phyloP scores from a whole-genome alignment of 257 asterid species.

The Catharanthus roseus region DNA sequence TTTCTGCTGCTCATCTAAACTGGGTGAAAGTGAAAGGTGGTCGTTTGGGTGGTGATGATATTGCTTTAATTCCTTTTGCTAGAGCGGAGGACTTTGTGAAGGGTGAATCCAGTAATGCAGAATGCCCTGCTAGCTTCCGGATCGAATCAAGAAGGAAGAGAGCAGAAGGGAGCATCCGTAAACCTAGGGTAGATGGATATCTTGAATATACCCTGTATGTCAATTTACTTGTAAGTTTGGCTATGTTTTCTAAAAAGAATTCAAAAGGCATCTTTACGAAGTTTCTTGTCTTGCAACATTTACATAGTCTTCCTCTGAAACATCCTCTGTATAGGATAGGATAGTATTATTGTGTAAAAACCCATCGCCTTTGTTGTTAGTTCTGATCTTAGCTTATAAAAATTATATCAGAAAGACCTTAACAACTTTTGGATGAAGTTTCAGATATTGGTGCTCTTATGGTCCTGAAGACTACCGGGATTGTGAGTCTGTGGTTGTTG shows the following conservation, averaged over 20 bases:
- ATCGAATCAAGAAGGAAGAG: slow-evolving; percentile 54
- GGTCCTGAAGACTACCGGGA: slow-evolving; percentile 59
- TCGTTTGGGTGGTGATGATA: slow-evolving; percentile 52
- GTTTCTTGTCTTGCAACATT: background rate
- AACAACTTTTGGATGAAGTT: slow-evolving; percentile 4
- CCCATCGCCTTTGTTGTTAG: background rate
- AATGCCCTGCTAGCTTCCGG: slow-evolving; percentile 47
- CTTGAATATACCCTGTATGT: slow-evolving; percentile 62
- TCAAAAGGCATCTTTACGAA: background rate
- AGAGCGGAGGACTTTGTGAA: slow-evolving; percentile 49
- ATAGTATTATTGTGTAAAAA: background rate
- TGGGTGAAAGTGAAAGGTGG: slow-evolving; percentile 61
- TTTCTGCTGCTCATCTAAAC: slow-evolving; percentile 44
- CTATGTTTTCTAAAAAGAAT: slow-evolving; percentile 5
- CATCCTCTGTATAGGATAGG: background rate
- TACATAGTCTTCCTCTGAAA: too few species aligned
- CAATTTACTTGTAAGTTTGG: slow-evolving; percentile 29
- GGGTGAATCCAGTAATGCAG: slow-evolving; percentile 48
- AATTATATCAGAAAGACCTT: background rate
- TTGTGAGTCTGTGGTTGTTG: slow-evolving; percentile 32
- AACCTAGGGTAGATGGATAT: slow-evolving; percentile 55
- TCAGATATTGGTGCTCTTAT: slow-evolving; percentile 53
- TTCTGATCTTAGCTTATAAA: background rate
- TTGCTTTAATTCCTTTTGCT: slow-evolving; percentile 45
- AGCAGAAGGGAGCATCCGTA: slow-evolving; percentile 42